Base-by-base conservation (phyloP, 2,329 filamentous ascomycete species). In the Fusarium nelsonii region DNA sequence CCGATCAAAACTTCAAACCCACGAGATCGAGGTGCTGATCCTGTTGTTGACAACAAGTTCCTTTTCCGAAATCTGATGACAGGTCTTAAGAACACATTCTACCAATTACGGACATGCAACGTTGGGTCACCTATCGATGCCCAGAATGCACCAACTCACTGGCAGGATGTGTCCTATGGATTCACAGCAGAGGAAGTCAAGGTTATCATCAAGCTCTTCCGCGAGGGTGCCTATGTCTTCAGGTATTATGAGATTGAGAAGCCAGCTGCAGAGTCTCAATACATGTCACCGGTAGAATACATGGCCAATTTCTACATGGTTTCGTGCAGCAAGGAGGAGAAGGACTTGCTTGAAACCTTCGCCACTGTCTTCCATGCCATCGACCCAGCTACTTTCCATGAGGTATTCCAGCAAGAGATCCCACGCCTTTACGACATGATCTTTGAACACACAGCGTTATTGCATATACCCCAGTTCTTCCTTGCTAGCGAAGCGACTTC, bases 351-450 rank as follows among this genome's bases (percentile, higher is more conserved):
- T 8, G 97, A 99, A 82, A 97, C 93, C 4, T 99, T 99, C 78
- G 96, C 95, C 3, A 98, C 96, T 0, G 94, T 99, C 30, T 99
- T 99, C 77, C 96, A 99, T 78, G 97, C 95, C 80, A 96, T 99
- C 69, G 96, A 99, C 76, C 96, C 96, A 3, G 96, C 97, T 12
- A 97, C 95, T 0, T 99, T 99, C 77, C 94, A 99, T 75, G 96
- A 99, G 81, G 94, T 99, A 40, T 99, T 99, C 78, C 93, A 97
- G 77, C 93, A 94, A 64, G 96, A 98, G 82, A 98, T 99, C 64
- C 95, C 95, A 37, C 93, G 93, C 79, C 88, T 99, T 37, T 98
- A 99, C 78, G 92, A 97, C 68, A 95, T 98, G 87, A 97, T 97
- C 81, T 97, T 98, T 77, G 93, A 98, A 77, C 96, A 99, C 79